Percentiles rank a stretch among this genome's conserved stretches.
Evolutionary conservation across 345 rosid genomes (phyloP).

Genomic region (Salix exigua): DNA sequence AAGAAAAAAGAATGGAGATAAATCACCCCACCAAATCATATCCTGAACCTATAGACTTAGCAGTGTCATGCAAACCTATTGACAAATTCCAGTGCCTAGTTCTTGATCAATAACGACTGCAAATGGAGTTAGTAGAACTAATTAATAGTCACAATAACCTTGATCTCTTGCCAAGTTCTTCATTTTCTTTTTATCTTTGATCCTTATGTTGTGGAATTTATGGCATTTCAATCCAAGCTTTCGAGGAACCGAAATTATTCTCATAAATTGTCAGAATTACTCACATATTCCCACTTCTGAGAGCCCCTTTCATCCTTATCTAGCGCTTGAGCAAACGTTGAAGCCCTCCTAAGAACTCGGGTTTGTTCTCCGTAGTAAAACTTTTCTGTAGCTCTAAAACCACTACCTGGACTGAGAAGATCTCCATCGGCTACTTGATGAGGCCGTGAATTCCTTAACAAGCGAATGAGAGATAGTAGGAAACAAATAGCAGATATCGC

Average conservation of each 20-base stretch:
- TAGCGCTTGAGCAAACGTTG: not conserved
- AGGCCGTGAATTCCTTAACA: slow-evolving; percentile 1
- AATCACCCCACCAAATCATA: not conserved
- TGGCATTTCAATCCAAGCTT: not conserved
- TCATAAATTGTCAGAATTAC: not conserved
- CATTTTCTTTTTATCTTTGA: not conserved
- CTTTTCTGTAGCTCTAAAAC: slow-evolving; percentile 10
- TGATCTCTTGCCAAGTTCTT: not conserved
- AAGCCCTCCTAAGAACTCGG: not conserved
- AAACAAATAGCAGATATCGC: slow-evolving; percentile 37
- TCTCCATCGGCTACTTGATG: not conserved
- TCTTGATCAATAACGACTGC: not conserved
- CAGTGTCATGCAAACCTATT: not conserved
- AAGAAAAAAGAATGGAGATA: not conserved
- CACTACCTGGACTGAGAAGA: slow-evolving; percentile 1
- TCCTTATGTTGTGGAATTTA: not conserved
- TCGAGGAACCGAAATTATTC: not conserved
- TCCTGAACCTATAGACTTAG: not conserved
- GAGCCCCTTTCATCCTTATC: slow-evolving; percentile 10
- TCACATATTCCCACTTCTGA: slow-evolving; percentile 11
- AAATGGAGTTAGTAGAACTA: not conserved
- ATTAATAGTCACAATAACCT: not conserved
- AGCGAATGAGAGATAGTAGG: slow-evolving; percentile 22
- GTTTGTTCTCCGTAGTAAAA: slow-evolving; percentile 9
- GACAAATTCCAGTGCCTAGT: not conserved